Evolutionary conservation across 2,329 filamentous ascomycete genomes (phyloP).

Genomic region (Pseudogymnoascus sp.): DNA sequence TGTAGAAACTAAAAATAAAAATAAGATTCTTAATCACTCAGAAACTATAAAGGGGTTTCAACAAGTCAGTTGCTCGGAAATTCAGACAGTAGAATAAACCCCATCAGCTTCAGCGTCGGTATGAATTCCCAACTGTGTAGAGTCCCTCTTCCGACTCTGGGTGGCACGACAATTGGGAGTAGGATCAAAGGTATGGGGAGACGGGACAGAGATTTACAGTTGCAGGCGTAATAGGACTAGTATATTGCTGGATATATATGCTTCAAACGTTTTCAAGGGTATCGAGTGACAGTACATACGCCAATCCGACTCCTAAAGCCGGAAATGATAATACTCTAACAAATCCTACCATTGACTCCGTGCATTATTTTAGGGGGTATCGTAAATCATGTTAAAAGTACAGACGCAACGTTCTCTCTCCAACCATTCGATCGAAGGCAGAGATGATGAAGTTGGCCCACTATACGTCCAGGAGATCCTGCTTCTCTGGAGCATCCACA

Average conservation of each 20-base stretch:
- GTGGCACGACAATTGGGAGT: neutral
- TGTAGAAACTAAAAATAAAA: neutral
- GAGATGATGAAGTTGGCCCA: neutral
- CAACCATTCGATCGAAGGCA: neutral
- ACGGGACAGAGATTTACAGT: neutral
- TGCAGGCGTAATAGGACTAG: neutral
- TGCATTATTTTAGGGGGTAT: neutral
- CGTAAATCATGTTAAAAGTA: neutral
- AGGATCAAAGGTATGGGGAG: neutral
- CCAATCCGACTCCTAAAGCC: neutral
- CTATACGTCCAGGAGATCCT: neutral
- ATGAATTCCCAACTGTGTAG: neutral
- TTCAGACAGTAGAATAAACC: neutral
- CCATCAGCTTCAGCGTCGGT: neutral
- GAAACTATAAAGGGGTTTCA: neutral
- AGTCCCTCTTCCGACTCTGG: neutral
- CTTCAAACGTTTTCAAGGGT: neutral
- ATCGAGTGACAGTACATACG: constrained; percentile 2
- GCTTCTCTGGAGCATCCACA: neutral
- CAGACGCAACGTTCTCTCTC: neutral
- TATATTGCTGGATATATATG: neutral
- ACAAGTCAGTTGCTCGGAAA: neutral
- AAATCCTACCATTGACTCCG: neutral
- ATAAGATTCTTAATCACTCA: neutral
- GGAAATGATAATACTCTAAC: neutral